Evolutionary conservation across 192 early-diverging fungal genomes (phyloP), one percentile per base, ranked within the genome.

Genomic region (Globomyces pollinis-pini): DNA sequence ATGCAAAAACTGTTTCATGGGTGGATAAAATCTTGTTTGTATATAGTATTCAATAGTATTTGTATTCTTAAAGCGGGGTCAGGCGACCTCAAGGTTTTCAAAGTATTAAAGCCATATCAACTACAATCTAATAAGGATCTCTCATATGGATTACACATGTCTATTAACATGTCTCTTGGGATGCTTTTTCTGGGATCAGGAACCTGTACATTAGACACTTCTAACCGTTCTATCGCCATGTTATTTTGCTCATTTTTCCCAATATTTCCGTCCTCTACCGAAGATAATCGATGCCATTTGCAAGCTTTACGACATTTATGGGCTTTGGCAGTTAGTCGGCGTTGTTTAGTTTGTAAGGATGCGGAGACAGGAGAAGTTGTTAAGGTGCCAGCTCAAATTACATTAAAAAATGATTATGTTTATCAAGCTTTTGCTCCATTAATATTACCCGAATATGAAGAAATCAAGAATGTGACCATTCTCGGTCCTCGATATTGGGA

Each of bases 21-120:
- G n/a, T n/a, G n/a, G n/a, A n/a, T n/a, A n/a, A n/a, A 21, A 26
- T 15, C 16, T 13, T 24, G 28, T 18, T 53, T 59, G 57, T 28
- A 29, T 20, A 56, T 16, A 36, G 32, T 87, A 3, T 62, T 78
- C 2, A 67, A 81, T 1, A 72, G 84, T 3, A 64, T 80, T 0
- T 76, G 84, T 1, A 76, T 90, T 47, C 81, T 97, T 0, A 78
- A 90, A 67, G 88, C 90, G 6, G 94, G 93, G 24, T 85, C 83
- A 5, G 92, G 91, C 2, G 70, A 90, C 57, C 52, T 84, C 9
- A 77, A 80, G 8, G 64, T 84, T 2, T 68, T 89, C 33, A 60
- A 72, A 34, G 57, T 84, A 16, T 58, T 94, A 18, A 74, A 83
- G 6, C 60, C 55, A 18, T 53, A 87, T 12, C 77, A 85, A 45